Evolutionary conservation across 371 early-diverging fungal species (phyloP), one percentile per base, ranked within the genome.

Genomic region (Mortierella sp.): DNA sequence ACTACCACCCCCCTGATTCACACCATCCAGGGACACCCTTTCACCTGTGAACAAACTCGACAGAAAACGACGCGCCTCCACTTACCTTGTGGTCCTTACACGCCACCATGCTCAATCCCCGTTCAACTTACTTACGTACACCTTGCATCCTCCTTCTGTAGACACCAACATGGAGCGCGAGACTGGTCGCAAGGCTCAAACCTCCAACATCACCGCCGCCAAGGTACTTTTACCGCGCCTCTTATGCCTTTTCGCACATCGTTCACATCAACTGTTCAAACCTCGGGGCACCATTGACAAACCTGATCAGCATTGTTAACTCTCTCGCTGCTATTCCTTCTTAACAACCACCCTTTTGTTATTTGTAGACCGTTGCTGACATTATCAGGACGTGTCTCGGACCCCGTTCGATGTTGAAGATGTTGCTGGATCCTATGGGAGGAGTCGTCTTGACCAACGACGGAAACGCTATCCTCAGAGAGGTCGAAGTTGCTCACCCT

Each of bases 351-450:
- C 32, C 35, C 49, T 24, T 46, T 43, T 46, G 58, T 41, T 41
- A 41, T 41, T 41, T 48, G 18, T 89, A 97, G 97, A 98, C 98
- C 41, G 97, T 99, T 51, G 95, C 99, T 44, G 99, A 99, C 89
- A 97, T 99, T 83, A 98, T 99, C 87, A 98, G 98, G 84, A 99
- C 99, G 54, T 99, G 99, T 90, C 94, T 99, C 60, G 99, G 99
- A 54, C 99, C 99, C 38, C 95, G 97, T 72, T 97, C 99, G 41
- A 99, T 99, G 99, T 95, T 99, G 77, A 99, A 99, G 92, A 99
- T 99, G 99, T 92, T 99, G 78, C 91, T 99, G 81, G 99, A 99
- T 89, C 99, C 99, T 70, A 99, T 99, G 98, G 99, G 99, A 83
- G 98, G 99, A 60, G 97, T 99, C 79, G 98, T 99, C 46, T 90